Conservation (phyloP, 1,284 basidiomycete species). For the Veloporphyrellus conicus region DNA sequence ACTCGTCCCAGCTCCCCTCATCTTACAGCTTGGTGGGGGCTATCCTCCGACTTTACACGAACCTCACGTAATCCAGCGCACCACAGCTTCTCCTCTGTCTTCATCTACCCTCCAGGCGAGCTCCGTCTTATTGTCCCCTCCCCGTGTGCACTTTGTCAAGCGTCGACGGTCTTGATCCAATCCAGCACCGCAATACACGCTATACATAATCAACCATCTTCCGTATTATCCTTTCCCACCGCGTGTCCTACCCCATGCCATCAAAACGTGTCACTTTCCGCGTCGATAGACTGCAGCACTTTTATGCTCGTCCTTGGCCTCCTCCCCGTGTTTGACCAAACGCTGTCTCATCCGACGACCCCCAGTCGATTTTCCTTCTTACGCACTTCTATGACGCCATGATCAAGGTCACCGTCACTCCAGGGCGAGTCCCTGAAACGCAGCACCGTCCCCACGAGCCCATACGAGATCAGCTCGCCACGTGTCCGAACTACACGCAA, state of each 20-base stretch:
- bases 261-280: slow-evolving; percentile 23
- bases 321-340: background rate
- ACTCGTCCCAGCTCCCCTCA: slow-evolving; percentile 2
- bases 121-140: too few species aligned
- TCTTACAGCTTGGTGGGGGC: slow-evolving; percentile 14
- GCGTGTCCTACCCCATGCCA: slow-evolving; percentile 20
- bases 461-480: slow-evolving; percentile 12
- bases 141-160: background rate
- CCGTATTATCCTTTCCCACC: slow-evolving; percentile 1
- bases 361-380: background rate
- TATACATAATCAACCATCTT: background rate
- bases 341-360: background rate
- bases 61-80: background rate
- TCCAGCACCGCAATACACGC: background rate
- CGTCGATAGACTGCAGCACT: background rate
- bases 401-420: slow-evolving; percentile 7
- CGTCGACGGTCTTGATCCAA: background rate
- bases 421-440: slow-evolving; percentile 19
- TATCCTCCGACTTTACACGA: too few species aligned
- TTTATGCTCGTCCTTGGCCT: background rate
- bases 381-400: slow-evolving; percentile 9
- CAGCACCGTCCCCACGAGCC: slow-evolving; percentile 22
- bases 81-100: slow-evolving; percentile 4
- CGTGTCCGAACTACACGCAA: too few species aligned
- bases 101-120: background rate